These are phyloP conservation scores for Mucor plumbeus DNA, from an alignment of 371 early-diverging fungal species.

Conservation along the genomic window DNA sequence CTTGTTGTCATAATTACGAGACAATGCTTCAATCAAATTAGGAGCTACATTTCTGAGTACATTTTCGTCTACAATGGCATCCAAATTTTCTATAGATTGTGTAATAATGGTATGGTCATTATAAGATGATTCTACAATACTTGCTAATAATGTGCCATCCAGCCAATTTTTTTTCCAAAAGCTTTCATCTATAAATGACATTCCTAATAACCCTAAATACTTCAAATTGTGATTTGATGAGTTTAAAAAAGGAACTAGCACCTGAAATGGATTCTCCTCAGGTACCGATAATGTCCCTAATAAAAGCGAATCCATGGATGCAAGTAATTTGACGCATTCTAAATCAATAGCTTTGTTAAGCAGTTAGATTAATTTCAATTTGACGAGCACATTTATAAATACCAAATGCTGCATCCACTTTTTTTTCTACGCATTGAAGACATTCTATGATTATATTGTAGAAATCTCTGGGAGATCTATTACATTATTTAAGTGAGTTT, in stretches of 20 bases:
- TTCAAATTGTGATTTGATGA: slow-evolving; percentile 51
- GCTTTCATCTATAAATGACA: slow-evolving; percentile 29
- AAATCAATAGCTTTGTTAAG: slow-evolving; percentile 42
- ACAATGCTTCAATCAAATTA: slow-evolving; percentile 21
- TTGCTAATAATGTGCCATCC: slow-evolving; percentile 27
- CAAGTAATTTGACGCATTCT: slow-evolving; percentile 43
- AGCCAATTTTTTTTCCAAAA: slow-evolving; percentile 46
- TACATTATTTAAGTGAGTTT: not conserved
- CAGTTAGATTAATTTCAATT: not conserved
- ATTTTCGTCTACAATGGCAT: slow-evolving; percentile 20
- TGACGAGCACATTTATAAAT: not conserved
- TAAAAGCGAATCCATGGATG: slow-evolving; percentile 31
- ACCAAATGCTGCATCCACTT: slow-evolving; percentile 61
- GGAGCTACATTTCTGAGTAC: slow-evolving; percentile 10
- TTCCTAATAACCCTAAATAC: slow-evolving; percentile 46
- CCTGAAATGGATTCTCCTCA: slow-evolving; percentile 31
- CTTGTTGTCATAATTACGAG: slow-evolving; percentile 11
- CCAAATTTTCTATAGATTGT: slow-evolving; percentile 34
- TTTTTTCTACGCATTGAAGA: slow-evolving; percentile 37
- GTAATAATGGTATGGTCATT: slow-evolving; percentile 34
- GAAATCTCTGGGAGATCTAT: slow-evolving; percentile 38
- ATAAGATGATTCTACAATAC: slow-evolving; percentile 10
- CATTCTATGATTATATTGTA: slow-evolving; percentile 34
- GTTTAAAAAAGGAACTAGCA: slow-evolving; percentile 35
- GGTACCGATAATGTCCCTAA: slow-evolving; percentile 16